Percentiles rank a stretch among this genome's conserved stretches.
These are phyloP conservation scores for Leccinum imitatum DNA, from an alignment of 768 basidiomycete species.

Conservation along the genomic window DNA sequence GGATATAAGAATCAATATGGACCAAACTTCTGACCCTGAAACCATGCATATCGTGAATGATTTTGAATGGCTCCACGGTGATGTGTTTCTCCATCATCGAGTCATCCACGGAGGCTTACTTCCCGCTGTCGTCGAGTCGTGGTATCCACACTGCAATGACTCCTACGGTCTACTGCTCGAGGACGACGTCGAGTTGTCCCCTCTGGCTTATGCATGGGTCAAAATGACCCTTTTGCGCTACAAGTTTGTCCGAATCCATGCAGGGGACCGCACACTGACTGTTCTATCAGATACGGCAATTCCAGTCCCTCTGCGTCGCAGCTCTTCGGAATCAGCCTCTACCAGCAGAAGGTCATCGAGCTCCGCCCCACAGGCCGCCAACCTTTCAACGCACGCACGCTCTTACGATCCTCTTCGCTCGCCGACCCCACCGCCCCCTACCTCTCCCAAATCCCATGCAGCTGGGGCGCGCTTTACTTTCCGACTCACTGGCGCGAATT, in stretches of 20 bases:
- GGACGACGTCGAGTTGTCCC: conserved; percentile 85
- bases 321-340: conserved; percentile 81
- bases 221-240: conserved; percentile 81
- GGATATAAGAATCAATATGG: conserved; percentile 68
- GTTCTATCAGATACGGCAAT: conserved; percentile 53
- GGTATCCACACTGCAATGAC: conserved; percentile 76
- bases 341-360: conserved; percentile 83
- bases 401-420: conserved; percentile 49
- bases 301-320: conserved; percentile 38
- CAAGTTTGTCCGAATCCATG: conserved; percentile 42
- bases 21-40: conserved; percentile 65
- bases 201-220: conserved; percentile 81
- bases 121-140: conserved; percentile 83
- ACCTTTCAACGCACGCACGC: conserved; percentile 60
- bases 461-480: conserved; percentile 92
- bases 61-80: conserved; percentile 61
- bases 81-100: conserved; percentile 63
- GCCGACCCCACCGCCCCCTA: conserved; percentile 60
- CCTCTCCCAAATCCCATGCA: conserved; percentile 84
- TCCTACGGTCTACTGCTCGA: conserved; percentile 80
- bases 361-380: conserved; percentile 65
- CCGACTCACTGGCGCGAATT: conserved; percentile 88
- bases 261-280: neutral
- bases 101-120: conserved; percentile 79
- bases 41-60: conserved; percentile 54